Conservation (phyloP, 2,329 filamentous ascomycete genomes). For the Coniochaeta ligniaria region DNA sequence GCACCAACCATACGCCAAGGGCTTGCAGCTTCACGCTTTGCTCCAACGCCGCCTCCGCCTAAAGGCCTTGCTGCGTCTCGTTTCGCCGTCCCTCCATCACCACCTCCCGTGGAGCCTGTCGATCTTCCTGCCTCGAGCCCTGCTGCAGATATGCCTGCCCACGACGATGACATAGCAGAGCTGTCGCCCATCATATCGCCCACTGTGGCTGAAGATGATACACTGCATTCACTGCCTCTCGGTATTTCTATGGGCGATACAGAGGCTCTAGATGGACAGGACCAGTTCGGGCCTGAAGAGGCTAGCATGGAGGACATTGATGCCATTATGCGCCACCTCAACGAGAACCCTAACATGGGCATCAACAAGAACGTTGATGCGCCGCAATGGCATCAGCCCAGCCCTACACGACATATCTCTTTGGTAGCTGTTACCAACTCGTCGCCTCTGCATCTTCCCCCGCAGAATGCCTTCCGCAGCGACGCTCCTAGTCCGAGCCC, state of each 20-base stretch:
- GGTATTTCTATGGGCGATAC: conserved; percentile 16
- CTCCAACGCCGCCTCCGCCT: conserved; percentile 23
- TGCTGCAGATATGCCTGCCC: conserved; percentile 7
- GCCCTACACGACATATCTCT: conserved; percentile 28
- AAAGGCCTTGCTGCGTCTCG: conserved; percentile 37
- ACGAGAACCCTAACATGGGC: conserved; percentile 67
- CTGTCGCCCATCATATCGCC: conserved; percentile 13
- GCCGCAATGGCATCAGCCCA: conserved; percentile 38
- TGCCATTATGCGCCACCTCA: conserved; percentile 82
- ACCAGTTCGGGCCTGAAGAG: conserved; percentile 17
- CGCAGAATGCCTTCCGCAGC: conserved; percentile 46
- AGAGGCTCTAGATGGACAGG: conserved; percentile 11
- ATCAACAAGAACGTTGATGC: conserved; percentile 55
- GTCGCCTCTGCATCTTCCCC: conserved; percentile 46
- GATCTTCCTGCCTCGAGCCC: conserved; percentile 10
- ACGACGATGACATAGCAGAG: conserved; percentile 9
- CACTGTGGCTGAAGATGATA: conserved; percentile 20
- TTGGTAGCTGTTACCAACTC: conserved; percentile 32
- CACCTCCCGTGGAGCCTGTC: conserved; percentile 16
- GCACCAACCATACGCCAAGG: conserved; percentile 10
- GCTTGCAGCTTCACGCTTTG: conserved; percentile 23
- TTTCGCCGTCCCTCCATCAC: conserved; percentile 32
- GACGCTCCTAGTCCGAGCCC: conserved; percentile 70
- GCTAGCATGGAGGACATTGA: conserved; percentile 79
- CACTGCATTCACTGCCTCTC: conserved; percentile 17